Conservation (phyloP, 1,139 yeast genomes). For the Hansenula sp. region DNA sequence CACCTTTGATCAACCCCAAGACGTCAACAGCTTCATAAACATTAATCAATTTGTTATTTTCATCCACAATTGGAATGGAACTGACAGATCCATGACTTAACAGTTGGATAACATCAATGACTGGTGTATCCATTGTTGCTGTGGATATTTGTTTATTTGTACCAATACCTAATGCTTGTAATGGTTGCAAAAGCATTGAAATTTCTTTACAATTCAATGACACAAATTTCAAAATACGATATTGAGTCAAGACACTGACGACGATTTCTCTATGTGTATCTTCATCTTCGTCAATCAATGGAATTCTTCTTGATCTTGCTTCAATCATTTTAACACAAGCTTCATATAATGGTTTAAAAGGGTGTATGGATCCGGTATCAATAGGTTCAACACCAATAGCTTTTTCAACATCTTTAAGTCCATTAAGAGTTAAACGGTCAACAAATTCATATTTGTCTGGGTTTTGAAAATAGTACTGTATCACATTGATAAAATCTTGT, state of each 20-base stretch:
- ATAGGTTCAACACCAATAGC: constrained; percentile 86
- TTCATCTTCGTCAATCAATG: constrained; percentile 91
- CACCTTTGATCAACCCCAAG: constrained; percentile 88
- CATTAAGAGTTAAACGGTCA: constrained; percentile 81
- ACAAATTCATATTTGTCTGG: constrained; percentile 90
- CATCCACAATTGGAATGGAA: constrained; percentile 91
- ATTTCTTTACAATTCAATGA: constrained; percentile 96
- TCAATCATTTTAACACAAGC: constrained; percentile 93
- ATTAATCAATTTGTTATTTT: constrained; percentile 61
- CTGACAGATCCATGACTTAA: constrained; percentile 78
- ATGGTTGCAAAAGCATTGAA: constrained; percentile 73
- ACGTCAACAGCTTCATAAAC: constrained; percentile 97
- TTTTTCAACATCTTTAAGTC: constrained; percentile 78
- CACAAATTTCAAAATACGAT: constrained; percentile 91
- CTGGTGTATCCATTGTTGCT: constrained; percentile 89
- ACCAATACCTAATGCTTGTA: constrained; percentile 66
- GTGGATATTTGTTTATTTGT: constrained; percentile 59
- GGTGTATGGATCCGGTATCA: constrained; percentile 87
- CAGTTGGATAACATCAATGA: constrained; percentile 85
- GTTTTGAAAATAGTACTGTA: constrained; percentile 86
- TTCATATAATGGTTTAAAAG: constrained; percentile 84
- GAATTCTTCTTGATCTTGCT: constrained; percentile 88
- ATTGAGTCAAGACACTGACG: constrained; percentile 92
- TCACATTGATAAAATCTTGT: constrained; percentile 90
- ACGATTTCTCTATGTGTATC: constrained; percentile 92